A percentile compares a stretch with the other conserved stretches of the same genome.
Conservation (phyloP, 1,284 basidiomycete genomes). For the Leucoagaricus sp. region DNA sequence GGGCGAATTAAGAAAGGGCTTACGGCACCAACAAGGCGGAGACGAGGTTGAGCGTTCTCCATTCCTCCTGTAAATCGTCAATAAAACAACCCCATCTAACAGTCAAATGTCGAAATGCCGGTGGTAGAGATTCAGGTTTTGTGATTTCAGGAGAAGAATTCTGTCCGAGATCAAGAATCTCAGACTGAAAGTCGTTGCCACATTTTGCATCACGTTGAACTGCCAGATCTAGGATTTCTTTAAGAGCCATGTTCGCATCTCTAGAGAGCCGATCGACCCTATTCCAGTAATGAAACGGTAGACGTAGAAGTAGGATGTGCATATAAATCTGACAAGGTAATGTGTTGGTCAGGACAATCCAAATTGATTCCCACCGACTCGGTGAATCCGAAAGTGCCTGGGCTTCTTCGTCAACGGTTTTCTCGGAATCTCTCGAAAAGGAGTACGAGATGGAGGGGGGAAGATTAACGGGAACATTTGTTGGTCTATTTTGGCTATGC, state of each 20-base stretch:
- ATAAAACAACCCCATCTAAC: conserved; percentile 44
- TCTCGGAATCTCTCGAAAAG: background rate
- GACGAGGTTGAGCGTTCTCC: conserved; percentile 48
- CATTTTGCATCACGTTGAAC: conserved; percentile 32
- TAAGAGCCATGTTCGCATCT: conserved; percentile 59
- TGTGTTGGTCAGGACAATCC: conserved; percentile 5
- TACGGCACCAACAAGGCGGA: conserved; percentile 42
- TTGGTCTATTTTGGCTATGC: no score
- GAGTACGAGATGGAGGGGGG: background rate
- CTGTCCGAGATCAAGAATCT: conserved; percentile 62
- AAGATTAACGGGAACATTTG: background rate
- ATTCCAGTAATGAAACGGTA: conserved; percentile 63
- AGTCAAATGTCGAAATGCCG: conserved; percentile 24
- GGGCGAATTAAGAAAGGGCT: background rate
- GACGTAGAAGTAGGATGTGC: conserved; percentile 46
- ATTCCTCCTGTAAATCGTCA: conserved; percentile 43
- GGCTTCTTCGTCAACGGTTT: conserved; percentile 3
- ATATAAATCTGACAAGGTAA: conserved; percentile 15
- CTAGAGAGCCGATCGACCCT: conserved; percentile 62
- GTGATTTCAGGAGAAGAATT: background rate
- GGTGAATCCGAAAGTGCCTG: background rate
- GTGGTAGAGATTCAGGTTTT: background rate
- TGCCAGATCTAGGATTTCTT: conserved; percentile 58
- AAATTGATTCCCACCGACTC: conserved; percentile 24
- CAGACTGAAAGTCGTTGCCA: conserved; percentile 63